Percentiles rank a stretch among this genome's conserved stretches.
These are phyloP conservation scores for Cladosporium sp. DNA, from an alignment of 2,329 filamentous ascomycete genomes.

Conservation along the genomic window DNA sequence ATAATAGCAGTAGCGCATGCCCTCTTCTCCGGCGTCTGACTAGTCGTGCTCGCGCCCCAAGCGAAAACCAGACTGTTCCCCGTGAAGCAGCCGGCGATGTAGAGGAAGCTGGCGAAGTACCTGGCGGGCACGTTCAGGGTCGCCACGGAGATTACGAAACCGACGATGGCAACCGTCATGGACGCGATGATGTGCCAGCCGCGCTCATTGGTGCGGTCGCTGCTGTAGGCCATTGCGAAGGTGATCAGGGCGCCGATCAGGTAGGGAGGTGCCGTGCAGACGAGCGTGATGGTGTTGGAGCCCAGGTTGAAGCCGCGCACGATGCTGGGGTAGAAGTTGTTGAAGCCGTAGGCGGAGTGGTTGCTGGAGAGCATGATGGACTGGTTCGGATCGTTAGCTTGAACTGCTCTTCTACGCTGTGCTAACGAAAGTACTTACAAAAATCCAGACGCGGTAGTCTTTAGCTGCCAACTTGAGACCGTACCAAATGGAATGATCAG, in stretches of 20 bases:
- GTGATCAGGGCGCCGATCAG: conserved; percentile 19
- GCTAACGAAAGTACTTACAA: conserved; percentile 1
- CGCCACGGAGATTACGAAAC: conserved; percentile 3
- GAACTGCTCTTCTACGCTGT: too few relatives aligned
- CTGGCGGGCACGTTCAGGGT: conserved; percentile 14
- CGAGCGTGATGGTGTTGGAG: conserved; percentile 29
- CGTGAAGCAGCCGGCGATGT: conserved; percentile 31
- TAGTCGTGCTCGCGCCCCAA: conserved; percentile 33
- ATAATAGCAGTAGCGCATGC: conserved; percentile 35
- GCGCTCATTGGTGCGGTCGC: conserved; percentile 37
- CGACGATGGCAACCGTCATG: conserved; percentile 2
- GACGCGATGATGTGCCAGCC: conserved; percentile 32
- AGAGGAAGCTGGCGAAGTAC: conserved; percentile 33
- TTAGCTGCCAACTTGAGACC: conserved; percentile 6
- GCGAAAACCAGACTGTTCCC: conserved; percentile 35
- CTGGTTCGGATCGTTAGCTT: not conserved
- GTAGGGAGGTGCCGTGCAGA: conserved; percentile 34
- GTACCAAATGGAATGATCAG: conserved; percentile 34
- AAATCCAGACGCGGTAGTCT: conserved; percentile 8
- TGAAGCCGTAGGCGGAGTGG: conserved; percentile 7
- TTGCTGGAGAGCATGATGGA: conserved; percentile 8
- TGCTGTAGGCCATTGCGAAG: conserved; percentile 32
- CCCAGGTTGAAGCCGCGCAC: conserved; percentile 26
- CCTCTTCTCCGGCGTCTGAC: conserved; percentile 38
- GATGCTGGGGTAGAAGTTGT: conserved; percentile 11